Evolutionary conservation across 2,329 filamentous ascomycete species (phyloP).

Genomic region (Blastomyces emzantsi): DNA sequence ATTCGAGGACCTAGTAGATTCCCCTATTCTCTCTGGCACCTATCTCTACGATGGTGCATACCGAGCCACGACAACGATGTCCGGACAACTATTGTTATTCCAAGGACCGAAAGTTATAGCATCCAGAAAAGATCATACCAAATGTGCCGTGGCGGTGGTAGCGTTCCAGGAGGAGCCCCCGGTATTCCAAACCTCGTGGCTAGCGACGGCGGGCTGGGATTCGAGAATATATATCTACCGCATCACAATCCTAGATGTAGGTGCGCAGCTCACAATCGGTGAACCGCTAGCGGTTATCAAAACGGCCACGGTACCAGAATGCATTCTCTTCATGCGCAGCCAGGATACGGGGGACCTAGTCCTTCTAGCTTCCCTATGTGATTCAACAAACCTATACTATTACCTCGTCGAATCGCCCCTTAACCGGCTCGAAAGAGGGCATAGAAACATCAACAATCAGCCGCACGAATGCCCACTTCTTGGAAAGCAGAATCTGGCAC

Average conservation of each 20-base stretch:
- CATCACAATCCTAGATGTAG: conserved; percentile 12
- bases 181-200: conserved; percentile 22
- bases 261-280: conserved; percentile 18
- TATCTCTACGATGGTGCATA: conserved; percentile 35
- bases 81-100: conserved; percentile 44
- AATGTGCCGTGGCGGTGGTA: conserved; percentile 49
- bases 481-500: conserved; percentile 52
- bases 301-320: conserved; percentile 48
- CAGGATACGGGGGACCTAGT: conserved; percentile 40
- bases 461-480: conserved; percentile 33
- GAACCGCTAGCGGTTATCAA: conserved; percentile 24
- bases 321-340: conserved; percentile 45
- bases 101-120: conserved; percentile 36
- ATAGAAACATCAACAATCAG: background rate
- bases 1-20: conserved; percentile 24
- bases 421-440: background rate
- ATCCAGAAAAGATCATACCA: conserved; percentile 48
- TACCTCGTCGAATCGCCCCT: conserved; percentile 30
- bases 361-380: conserved; percentile 47
- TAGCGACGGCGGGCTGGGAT: conserved; percentile 56
- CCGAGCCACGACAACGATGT: conserved; percentile 50
- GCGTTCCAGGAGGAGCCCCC: conserved; percentile 26
- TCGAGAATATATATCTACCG: conserved; percentile 47
- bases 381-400: conserved; percentile 52
- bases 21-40: conserved; percentile 46